Conservation (phyloP, 2,329 filamentous ascomycete species). For the Botrytis byssoidea region DNA sequence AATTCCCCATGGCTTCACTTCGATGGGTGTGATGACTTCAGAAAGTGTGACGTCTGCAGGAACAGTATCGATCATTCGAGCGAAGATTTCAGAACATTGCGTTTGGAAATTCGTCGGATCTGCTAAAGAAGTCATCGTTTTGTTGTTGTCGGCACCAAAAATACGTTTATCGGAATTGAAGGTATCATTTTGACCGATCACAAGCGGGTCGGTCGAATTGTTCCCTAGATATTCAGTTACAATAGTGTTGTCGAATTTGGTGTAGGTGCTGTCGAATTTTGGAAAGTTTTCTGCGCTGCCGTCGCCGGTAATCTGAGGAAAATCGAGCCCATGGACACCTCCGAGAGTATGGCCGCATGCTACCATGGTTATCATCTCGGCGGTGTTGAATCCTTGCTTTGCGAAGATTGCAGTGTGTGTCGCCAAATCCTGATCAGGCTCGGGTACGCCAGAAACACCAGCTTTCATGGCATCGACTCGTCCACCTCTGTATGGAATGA, state of each 20-base stretch:
- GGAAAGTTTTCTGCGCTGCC: not conserved
- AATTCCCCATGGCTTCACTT: not conserved
- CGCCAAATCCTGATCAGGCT: slow-evolving; percentile 24
- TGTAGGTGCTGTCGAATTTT: not conserved
- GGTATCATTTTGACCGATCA: slow-evolving; percentile 48
- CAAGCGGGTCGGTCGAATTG: slow-evolving; percentile 19
- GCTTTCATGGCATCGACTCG: slow-evolving; percentile 30
- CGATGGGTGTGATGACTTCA: slow-evolving; percentile 52
- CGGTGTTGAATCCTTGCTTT: slow-evolving; percentile 29
- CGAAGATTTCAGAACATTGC: slow-evolving; percentile 51
- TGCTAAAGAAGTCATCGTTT: slow-evolving; percentile 50
- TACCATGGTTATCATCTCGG: slow-evolving; percentile 28
- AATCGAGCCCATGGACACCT: slow-evolving; percentile 25
- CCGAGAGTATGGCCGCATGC: slow-evolving; percentile 30
- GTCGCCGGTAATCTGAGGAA: not conserved
- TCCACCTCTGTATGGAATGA: slow-evolving; percentile 27
- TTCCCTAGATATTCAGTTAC: not conserved
- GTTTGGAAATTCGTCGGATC: slow-evolving; percentile 46
- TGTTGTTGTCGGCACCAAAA: slow-evolving; percentile 55
- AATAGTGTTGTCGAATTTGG: not conserved
- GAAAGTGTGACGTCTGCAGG: slow-evolving; percentile 51
- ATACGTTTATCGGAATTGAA: slow-evolving; percentile 54
- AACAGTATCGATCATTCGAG: slow-evolving; percentile 60
- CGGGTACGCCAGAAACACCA: slow-evolving; percentile 29
- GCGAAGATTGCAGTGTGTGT: slow-evolving; percentile 25